Conservation (phyloP, 805 yeast species). For the Zygosaccharomyces lentus region DNA sequence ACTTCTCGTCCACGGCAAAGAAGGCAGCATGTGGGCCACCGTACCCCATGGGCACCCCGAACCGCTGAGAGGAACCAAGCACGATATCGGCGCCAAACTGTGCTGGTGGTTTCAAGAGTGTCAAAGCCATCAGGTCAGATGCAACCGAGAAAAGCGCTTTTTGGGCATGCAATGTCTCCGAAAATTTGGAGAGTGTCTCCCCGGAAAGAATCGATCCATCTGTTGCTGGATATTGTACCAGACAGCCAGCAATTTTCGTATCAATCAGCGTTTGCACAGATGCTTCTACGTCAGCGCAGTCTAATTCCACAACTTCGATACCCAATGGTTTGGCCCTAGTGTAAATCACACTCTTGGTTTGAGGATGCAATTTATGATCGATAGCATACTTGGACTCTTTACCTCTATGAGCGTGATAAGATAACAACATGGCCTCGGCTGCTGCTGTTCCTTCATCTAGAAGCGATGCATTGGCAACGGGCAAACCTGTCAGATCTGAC, state of each 20-base stretch:
- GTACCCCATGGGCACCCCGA: conserved; percentile 96
- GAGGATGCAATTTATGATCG: conserved; percentile 75
- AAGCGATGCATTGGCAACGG: conserved; percentile 91
- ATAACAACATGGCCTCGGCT: conserved; percentile 90
- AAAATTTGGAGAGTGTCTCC: conserved; percentile 48
- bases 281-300: conserved; percentile 42
- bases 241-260: conserved; percentile 63
- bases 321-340: conserved; percentile 75
- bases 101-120: conserved; percentile 78
- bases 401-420: conserved; percentile 61
- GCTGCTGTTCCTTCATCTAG: conserved; percentile 98
- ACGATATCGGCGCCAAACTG: conserved; percentile 89
- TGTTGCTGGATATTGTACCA: conserved; percentile 88
- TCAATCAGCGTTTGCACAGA: conserved; percentile 38
- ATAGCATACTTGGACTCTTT: conserved; percentile 68
- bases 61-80: conserved; percentile 88
- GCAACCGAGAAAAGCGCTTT: conserved; percentile 82
- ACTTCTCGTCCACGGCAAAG: conserved; percentile 76
- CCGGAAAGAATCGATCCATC: conserved; percentile 62
- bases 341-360: conserved; percentile 72
- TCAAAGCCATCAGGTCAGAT: conserved; percentile 87
- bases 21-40: conserved; percentile 99
- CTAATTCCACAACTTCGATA: conserved; percentile 58
- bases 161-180: conserved; percentile 60
- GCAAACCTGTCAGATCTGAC: conserved; percentile 85